Base-by-base conservation (phyloP, 345 rosid genomes). In the Microthlaspi erraticum region DNA sequence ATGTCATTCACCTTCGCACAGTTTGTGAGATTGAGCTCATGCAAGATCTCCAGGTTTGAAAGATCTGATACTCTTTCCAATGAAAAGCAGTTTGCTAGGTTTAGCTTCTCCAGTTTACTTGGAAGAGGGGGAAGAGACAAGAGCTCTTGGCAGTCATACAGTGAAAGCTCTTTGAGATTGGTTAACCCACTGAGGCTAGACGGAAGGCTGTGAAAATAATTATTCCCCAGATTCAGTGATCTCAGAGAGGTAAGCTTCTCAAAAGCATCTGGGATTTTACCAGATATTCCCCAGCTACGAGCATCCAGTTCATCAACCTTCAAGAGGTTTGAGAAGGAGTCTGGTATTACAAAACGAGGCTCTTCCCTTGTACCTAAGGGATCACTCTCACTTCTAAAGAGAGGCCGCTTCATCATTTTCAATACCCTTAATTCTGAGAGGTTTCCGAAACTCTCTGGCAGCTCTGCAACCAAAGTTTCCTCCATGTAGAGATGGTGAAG, bases 131-230 rank as follows among this genome's bases (percentile, higher is more conserved):
- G 80, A 5, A 76, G 57, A 64, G 23, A 20, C 43, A 0, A 63
- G 17, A 76, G 80, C 72, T 76, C 72, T 70, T 10, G 72, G 14
- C 80, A 76, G 63, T 76, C 76, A 9, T 58, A 64, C 49, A 76
- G 41, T 14, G 1, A 58, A 49, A 76, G 61, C 1, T 50, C 1
- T 64, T 0, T 46, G 23, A 76, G 79, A 55, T 10, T 56, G 7
- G 51, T 16, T 41, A 76, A 59, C 41, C 68, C 68, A 36, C 0
- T 0, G 13, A 76, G 75, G 18, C 75, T 70, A 55, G 60, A 2
- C 0, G 79, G 79, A 45, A 76, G 75, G 10, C 71, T 76, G 49
- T 57, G 66, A 34, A 76, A 61, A 16, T 70, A 70, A n/a, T 70
- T 76, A 16, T 76, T 70, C 17, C 67, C 67, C n/a, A 76, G 71